Conservation (phyloP, 345 rosid genomes). For the Melaleuca alternifolia region DNA sequence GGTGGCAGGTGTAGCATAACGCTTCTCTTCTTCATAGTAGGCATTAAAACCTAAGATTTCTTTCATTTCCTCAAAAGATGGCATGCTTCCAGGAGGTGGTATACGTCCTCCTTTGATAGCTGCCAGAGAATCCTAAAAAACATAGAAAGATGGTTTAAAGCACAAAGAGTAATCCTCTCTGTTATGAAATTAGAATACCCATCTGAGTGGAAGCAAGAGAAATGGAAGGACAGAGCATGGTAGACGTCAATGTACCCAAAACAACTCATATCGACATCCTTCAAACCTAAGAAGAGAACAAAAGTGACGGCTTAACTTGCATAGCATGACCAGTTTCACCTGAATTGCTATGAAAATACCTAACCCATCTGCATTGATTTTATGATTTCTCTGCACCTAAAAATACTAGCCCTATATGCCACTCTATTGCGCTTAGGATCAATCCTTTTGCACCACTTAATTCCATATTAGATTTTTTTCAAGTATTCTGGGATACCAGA, state of each 20-base stretch:
- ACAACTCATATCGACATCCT: background rate
- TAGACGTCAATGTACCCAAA: background rate
- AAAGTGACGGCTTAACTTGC: background rate
- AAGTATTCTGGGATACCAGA: background rate
- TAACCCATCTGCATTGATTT: background rate
- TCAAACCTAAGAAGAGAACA: background rate
- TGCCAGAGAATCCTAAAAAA: slow-evolving; percentile 50
- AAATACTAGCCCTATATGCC: background rate
- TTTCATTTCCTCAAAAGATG: slow-evolving; percentile 66
- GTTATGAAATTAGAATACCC: background rate
- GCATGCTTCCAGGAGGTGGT: slow-evolving; percentile 93
- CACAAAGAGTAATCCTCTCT: background rate
- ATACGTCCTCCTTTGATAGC: slow-evolving; percentile 87
- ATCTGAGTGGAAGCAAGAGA: background rate
- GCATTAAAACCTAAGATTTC: slow-evolving; percentile 62
- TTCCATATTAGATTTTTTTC: background rate
- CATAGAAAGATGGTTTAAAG: background rate
- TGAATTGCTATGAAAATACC: background rate
- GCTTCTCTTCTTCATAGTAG: slow-evolving; percentile 76
- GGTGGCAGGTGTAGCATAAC: slow-evolving; percentile 26
- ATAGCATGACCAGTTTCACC: background rate
- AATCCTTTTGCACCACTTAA: background rate
- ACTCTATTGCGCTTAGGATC: background rate
- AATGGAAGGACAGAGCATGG: background rate
- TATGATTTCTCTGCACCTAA: background rate